These are phyloP conservation scores for Helicostylum pulchrum DNA, from an alignment of 192 early-diverging fungal species.

Conservation along the genomic window DNA sequence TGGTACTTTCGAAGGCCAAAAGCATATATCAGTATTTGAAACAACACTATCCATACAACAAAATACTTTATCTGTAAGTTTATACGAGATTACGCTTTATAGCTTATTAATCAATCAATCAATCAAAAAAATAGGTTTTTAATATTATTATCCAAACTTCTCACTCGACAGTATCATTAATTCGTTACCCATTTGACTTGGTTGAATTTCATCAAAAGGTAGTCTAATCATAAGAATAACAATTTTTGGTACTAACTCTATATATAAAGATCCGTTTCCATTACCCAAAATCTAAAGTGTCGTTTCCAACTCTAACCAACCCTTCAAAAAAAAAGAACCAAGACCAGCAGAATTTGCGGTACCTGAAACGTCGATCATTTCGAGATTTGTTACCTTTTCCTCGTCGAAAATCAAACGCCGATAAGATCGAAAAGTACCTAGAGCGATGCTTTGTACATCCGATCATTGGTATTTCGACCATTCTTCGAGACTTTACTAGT, in stretches of 20 bases:
- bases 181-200: slow-evolving; percentile 36
- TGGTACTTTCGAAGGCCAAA: neutral
- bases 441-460: slow-evolving; percentile 41
- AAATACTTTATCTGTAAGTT: slow-evolving; percentile 12
- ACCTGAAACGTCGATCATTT: slow-evolving; percentile 22
- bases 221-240: neutral
- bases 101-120: neutral
- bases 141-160: slow-evolving; percentile 33
- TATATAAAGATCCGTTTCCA: slow-evolving; percentile 22
- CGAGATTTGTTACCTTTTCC: slow-evolving; percentile 16
- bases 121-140: slow-evolving; percentile 29
- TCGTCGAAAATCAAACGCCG: slow-evolving; percentile 40
- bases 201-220: slow-evolving; percentile 42
- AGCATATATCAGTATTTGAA: slow-evolving; percentile 23
- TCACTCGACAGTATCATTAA: slow-evolving; percentile 24
- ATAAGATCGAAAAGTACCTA: slow-evolving; percentile 50
- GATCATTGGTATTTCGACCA: slow-evolving; percentile 32
- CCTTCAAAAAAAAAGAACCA: slow-evolving; percentile 9
- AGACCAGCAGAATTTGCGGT: neutral
- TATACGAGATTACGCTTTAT: neutral
- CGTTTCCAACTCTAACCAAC: slow-evolving; percentile 22
- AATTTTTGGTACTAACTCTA: neutral
- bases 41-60: slow-evolving; percentile 18
- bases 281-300: slow-evolving; percentile 32
- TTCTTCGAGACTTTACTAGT: slow-evolving; percentile 47